Evolutionary conservation across 805 yeast genomes (phyloP), one percentile per base, ranked within the genome.

Genomic region (Suhomyces canberraensis): DNA sequence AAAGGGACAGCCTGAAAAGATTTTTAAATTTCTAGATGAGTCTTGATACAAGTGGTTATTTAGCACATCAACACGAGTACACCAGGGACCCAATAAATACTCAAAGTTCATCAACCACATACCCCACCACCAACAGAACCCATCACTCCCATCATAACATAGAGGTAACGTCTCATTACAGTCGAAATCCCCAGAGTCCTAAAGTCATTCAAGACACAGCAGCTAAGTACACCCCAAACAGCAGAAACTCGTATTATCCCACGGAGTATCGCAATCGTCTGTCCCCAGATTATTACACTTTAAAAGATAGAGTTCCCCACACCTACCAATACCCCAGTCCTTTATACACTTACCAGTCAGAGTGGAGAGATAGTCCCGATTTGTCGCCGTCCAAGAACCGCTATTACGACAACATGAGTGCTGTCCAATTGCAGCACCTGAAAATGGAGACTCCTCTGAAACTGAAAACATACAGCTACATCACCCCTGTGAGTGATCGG

Each of bases 311-410:
- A n/a, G n/a, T n/a, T 13, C 26, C 26, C 14, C 5, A 8, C 26
- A 22, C 4, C 21, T 29, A 30, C 30, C 29, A 16, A 18, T 26
- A 20, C 17, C 25, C 39, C 27, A 26, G 16, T 9, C 39, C 33
- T 29, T 16, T 36, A 16, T 24, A 30, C 11, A 11, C 39, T 2
- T 36, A 31, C 31, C 32, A 36, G 15, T 31, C 35, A 28, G 41
- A 37, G 41, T 37, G 41, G 41, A 18, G 28, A 13, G 41, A 37
- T 13, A 15, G 30, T 14, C 41, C 41, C 11, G 30, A 33, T 4
- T 14, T 21, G 16, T 33, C 35, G 15, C 41, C 41, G 17, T 29
- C 37, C 11, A 34, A 20, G 13, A 11, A 13, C 4, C 24, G 17
- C 16, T 21, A 25, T 35, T 20, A 28, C 31, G 21, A 18, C 16